These are phyloP conservation scores for Phytophthora quininea DNA, from an alignment of 352 stramenopile genomes.

Conservation along the genomic window DNA sequence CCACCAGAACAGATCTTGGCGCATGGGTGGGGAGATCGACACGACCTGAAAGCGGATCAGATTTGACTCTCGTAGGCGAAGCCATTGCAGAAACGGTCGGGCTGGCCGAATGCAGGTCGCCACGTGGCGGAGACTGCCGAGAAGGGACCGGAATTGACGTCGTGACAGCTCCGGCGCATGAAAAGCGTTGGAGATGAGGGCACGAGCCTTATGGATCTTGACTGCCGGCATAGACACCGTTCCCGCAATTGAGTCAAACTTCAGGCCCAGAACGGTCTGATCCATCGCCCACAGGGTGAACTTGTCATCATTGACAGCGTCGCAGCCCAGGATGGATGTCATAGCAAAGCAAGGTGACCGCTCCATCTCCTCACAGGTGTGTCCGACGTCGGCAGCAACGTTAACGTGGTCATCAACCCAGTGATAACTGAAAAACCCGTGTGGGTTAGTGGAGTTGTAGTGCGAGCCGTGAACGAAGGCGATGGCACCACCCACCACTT, in stretches of 20 bases:
- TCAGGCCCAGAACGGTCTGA: background rate
- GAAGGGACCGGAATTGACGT: background rate
- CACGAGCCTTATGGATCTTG: background rate
- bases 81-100: conserved; percentile 1
- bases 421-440: conserved; percentile 18
- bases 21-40: background rate
- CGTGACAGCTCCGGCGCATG: background rate
- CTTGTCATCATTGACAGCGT: background rate
- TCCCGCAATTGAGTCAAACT: background rate
- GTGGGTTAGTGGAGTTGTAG: too few species aligned
- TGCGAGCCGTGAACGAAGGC: conserved; percentile 2
- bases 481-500: conserved; percentile 12
- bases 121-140: conserved; percentile 1
- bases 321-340: background rate
- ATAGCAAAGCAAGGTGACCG: background rate
- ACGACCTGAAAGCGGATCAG: background rate
- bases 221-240: background rate
- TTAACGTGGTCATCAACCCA: conserved; percentile 26
- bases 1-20: conserved; percentile 1
- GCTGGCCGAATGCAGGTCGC: conserved; percentile 6
- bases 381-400: conserved; percentile 1
- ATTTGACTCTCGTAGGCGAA: background rate
- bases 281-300: background rate
- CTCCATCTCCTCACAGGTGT: background rate
- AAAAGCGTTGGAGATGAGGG: background rate